phyloP scores from a whole-genome alignment of 176 grass and related monocot genomes.

The Chrysopogon serrulatus region DNA sequence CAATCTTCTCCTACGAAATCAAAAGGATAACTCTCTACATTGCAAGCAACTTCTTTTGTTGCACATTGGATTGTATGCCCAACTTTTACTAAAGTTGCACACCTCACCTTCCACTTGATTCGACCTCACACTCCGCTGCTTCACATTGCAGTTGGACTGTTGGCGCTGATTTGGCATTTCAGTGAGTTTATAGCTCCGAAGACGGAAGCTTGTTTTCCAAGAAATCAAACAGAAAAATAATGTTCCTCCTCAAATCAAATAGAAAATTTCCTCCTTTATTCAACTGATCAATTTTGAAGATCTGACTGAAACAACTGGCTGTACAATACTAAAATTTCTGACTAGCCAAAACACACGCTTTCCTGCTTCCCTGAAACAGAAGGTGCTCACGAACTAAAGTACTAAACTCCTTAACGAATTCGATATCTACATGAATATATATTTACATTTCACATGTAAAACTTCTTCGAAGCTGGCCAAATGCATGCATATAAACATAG shows the following conservation, averaged over 20 bases:
- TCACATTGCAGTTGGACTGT: background rate
- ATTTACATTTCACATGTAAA: background rate
- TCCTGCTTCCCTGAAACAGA: background rate
- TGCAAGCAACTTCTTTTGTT: no score
- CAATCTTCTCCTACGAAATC: no score
- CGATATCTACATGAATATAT: slow-evolving; percentile 11
- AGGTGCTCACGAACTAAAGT: background rate
- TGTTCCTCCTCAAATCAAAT: no score
- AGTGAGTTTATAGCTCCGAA: background rate
- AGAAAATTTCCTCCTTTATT: no score
- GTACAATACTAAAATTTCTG: background rate
- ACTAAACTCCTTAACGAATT: background rate
- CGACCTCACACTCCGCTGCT: background rate
- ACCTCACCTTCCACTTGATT: no score
- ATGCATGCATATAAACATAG: background rate
- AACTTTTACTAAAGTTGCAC: background rate
- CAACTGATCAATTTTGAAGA: background rate
- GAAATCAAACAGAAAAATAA: background rate
- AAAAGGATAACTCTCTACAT: no score
- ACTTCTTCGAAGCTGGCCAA: background rate
- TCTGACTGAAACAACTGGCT: background rate
- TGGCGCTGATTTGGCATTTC: background rate
- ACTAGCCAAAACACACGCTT: background rate
- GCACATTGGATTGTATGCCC: background rate
- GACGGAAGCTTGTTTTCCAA: background rate